phyloP scores from a whole-genome alignment of 1,139 yeast genomes.

The Pneumocystis sp. region DNA sequence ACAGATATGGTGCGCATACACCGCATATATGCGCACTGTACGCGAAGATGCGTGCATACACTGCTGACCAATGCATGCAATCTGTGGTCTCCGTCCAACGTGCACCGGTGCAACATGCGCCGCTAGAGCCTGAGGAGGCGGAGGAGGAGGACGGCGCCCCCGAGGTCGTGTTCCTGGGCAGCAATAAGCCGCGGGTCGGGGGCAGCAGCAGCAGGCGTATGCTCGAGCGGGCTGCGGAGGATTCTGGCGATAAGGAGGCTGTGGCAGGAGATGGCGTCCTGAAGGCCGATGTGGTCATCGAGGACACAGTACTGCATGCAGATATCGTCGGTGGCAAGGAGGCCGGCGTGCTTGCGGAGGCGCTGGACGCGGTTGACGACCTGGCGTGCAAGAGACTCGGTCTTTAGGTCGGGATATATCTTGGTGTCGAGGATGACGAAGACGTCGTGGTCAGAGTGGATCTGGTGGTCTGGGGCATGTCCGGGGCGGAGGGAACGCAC shows the following conservation, averaged over 20 bases:
- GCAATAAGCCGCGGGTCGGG: constrained; percentile 36
- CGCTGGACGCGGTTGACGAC: constrained; percentile 93
- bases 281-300: constrained; percentile 52
- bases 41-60: too few species aligned
- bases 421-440: constrained; percentile 79
- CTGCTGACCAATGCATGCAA: too few species aligned
- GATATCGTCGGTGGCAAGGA: constrained; percentile 85
- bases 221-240: constrained; percentile 41
- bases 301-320: constrained; percentile 61
- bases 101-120: too few species aligned
- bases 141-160: constrained; percentile 68
- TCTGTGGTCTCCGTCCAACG: too few species aligned
- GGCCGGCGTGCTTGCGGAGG: constrained; percentile 89
- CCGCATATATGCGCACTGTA: too few species aligned
- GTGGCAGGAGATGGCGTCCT: constrained; percentile 48
- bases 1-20: too few species aligned
- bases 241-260: constrained; percentile 58
- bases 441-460: constrained; percentile 59
- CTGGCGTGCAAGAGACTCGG: constrained; percentile 94
- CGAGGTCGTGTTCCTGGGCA: constrained; percentile 81
- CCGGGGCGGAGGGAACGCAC: constrained; percentile 41
- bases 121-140: constrained; percentile 44
- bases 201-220: constrained; percentile 11
- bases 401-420: constrained; percentile 71
- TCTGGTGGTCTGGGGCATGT: constrained; percentile 11